Evolutionary conservation across 108 stramenopile genomes (phyloP).

Genomic region (Cyclostephanos invisitatus): DNA sequence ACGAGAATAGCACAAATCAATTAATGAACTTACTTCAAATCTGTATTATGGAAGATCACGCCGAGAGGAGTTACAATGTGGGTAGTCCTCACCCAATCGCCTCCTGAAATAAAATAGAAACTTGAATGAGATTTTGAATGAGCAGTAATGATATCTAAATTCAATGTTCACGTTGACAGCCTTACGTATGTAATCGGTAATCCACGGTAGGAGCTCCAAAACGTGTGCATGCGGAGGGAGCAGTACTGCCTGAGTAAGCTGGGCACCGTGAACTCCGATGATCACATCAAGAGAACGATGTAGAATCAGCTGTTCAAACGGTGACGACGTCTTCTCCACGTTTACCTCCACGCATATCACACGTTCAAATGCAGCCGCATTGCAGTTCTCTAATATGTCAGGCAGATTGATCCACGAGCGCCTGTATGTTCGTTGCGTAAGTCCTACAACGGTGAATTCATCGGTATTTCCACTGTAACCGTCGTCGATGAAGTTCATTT

Average conservation of each 20-base stretch:
- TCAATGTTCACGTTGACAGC: background rate
- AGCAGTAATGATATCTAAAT: background rate
- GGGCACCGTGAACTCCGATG: constrained; percentile 62
- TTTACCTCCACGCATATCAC: constrained; percentile 57
- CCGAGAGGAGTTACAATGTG: constrained; percentile 51
- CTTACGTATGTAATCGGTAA: constrained; percentile 44
- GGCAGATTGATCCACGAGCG: constrained; percentile 20
- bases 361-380: constrained; percentile 21
- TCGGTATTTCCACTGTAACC: constrained; percentile 1
- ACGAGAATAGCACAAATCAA: background rate
- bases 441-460: constrained; percentile 14
- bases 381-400: constrained; percentile 34
- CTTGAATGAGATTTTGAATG: background rate
- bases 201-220: constrained; percentile 56
- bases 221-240: constrained; percentile 50
- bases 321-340: constrained; percentile 44
- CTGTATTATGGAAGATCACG: constrained; percentile 54
- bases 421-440: constrained; percentile 18
- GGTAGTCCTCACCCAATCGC: constrained; percentile 43
- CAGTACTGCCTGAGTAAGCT: constrained; percentile 56
- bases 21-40: constrained; percentile 30
- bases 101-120: constrained; percentile 1
- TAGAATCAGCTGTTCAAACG: constrained; percentile 48
- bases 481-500: constrained; percentile 10
- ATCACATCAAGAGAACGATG: constrained; percentile 59